A percentile compares a stretch with the other conserved stretches of the same genome.
Evolutionary conservation across 371 early-diverging fungal species (phyloP).

Genomic region (Saksenaea oblongispora): DNA sequence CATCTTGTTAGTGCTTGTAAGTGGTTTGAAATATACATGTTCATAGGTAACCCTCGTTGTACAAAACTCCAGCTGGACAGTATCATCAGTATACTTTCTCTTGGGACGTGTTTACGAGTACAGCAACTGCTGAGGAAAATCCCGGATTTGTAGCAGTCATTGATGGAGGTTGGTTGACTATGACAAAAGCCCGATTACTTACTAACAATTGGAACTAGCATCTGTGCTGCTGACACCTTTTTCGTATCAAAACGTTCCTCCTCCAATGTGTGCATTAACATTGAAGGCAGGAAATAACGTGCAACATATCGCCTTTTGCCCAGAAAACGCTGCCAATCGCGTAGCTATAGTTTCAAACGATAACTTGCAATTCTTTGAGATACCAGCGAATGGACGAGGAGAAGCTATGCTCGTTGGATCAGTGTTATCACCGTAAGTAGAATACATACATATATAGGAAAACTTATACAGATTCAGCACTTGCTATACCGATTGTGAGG

Average conservation of each 20-base stretch:
- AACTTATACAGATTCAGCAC: neutral
- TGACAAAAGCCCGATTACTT: neutral
- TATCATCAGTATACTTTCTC: slow-evolving; percentile 58
- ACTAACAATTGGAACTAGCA: slow-evolving; percentile 17
- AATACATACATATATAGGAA: neutral
- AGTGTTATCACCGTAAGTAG: slow-evolving; percentile 13
- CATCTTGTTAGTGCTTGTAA: slow-evolving; percentile 52
- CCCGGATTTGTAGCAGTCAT: slow-evolving; percentile 76
- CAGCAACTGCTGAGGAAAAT: slow-evolving; percentile 54
- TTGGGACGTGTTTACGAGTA: slow-evolving; percentile 60
- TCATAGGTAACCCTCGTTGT: neutral
- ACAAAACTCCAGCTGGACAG: slow-evolving; percentile 34
- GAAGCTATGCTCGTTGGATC: slow-evolving; percentile 16
- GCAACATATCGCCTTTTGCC: slow-evolving; percentile 67
- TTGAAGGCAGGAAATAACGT: slow-evolving; percentile 46
- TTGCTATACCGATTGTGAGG: neutral
- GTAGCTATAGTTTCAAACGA: slow-evolving; percentile 67
- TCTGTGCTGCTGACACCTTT: slow-evolving; percentile 84
- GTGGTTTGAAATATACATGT: neutral
- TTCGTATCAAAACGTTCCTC: slow-evolving; percentile 85
- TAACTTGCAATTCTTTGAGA: slow-evolving; percentile 48
- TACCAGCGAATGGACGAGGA: slow-evolving; percentile 39
- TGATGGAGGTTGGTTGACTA: slow-evolving; percentile 59
- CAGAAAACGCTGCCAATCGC: slow-evolving; percentile 60
- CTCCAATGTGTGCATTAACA: slow-evolving; percentile 81